Evolutionary conservation across 371 early-diverging fungal genomes (phyloP).

Genomic region (Mucor indicus): DNA sequence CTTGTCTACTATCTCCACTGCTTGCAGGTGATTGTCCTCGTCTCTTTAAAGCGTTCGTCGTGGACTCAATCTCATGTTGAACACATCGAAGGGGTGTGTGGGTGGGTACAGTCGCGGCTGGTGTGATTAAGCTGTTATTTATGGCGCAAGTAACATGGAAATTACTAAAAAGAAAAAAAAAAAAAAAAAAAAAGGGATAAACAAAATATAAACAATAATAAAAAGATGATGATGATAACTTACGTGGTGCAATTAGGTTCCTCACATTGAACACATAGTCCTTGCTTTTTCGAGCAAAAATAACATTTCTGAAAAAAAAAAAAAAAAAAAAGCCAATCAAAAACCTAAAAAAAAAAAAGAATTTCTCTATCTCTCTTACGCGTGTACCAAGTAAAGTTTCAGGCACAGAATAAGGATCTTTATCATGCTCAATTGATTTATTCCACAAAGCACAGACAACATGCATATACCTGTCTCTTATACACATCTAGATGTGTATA

Average conservation of each 20-base stretch:
- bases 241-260: conserved; percentile 30
- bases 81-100: conserved; percentile 10
- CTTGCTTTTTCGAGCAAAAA: conserved; percentile 27
- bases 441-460: conserved; percentile 57
- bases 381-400: conserved; percentile 17
- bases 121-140: conserved; percentile 20
- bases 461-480: too few species aligned
- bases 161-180: conserved; percentile 10
- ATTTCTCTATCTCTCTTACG: too few species aligned
- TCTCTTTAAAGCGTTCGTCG: not conserved
- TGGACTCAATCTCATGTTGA: conserved; percentile 6
- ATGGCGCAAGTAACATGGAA: conserved; percentile 38
- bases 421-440: conserved; percentile 31
- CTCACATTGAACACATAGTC: conserved; percentile 36
- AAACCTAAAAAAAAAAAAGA: too few species aligned
- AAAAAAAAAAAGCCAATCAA: too few species aligned
- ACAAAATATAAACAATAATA: not conserved
- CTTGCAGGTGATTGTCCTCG: conserved; percentile 5
- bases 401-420: conserved; percentile 39
- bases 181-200: not conserved
- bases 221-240: conserved; percentile 1
- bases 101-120: conserved; percentile 9
- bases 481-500: too few species aligned
- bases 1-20: not conserved
- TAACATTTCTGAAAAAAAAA: conserved; percentile 26